Percentiles rank a stretch among this genome's conserved stretches.
Evolutionary conservation across 2,329 filamentous ascomycete genomes (phyloP).

Genomic region (Phoma herbarum): DNA sequence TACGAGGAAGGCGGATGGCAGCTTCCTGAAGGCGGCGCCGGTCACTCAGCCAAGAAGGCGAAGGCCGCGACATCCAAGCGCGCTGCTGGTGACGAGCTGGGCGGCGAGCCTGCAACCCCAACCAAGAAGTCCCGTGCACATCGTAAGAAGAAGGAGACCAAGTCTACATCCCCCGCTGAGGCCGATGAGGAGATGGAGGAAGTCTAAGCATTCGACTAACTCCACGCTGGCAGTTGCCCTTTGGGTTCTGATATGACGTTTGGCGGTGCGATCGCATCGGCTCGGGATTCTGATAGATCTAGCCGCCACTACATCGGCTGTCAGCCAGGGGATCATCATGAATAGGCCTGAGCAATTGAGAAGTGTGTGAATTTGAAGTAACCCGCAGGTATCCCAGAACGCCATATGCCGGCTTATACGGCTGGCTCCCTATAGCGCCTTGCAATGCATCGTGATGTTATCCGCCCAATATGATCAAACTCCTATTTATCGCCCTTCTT

Average conservation of each 20-base stretch:
- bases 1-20: constrained; percentile 29
- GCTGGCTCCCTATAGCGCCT: constrained; percentile 33
- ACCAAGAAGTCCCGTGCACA: constrained; percentile 20
- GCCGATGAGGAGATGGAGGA: constrained; percentile 8
- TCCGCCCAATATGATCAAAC: background rate
- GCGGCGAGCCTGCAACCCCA: constrained; percentile 1
- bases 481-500: constrained; percentile 65
- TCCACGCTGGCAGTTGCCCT: background rate
- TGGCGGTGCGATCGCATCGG: background rate
- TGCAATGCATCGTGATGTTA: constrained; percentile 18
- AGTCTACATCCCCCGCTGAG: constrained; percentile 1
- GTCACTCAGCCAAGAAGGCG: constrained; percentile 4
- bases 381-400: constrained; percentile 18
- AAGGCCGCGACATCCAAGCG: constrained; percentile 21
- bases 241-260: background rate
- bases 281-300: background rate
- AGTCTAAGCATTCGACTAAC: background rate
- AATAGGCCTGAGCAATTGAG: background rate
- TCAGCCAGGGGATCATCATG: background rate
- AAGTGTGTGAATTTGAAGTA: constrained; percentile 8
- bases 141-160: constrained; percentile 21
- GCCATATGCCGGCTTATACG: constrained; percentile 13
- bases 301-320: background rate
- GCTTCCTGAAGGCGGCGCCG: constrained; percentile 21
- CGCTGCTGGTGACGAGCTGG: background rate